These are phyloP conservation scores for Furcasterigmium sp. DNA, from an alignment of 2,329 filamentous ascomycete genomes.

Conservation along the genomic window DNA sequence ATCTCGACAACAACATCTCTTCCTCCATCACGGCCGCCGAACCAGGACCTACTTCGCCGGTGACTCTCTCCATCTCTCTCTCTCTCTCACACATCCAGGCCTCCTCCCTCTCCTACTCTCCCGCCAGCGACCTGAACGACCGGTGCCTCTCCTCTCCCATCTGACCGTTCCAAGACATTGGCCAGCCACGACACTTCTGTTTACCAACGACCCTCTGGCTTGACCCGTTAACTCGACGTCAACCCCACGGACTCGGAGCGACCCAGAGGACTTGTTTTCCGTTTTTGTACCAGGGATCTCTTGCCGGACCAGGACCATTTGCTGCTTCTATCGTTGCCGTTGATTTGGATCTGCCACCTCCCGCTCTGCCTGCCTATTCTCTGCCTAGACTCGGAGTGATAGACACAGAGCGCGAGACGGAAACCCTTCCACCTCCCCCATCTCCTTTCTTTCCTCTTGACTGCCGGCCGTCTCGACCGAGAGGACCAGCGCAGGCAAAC, in stretches of 20 bases:
- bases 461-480: conserved; percentile 7
- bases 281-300: conserved; percentile 12
- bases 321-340: conserved; percentile 7
- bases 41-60: conserved; percentile 12
- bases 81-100: conserved; percentile 14
- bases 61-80: conserved; percentile 6
- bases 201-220: too few relatives aligned
- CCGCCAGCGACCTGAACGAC: conserved; percentile 8
- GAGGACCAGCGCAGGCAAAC: conserved; percentile 14
- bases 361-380: too few relatives aligned
- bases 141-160: conserved; percentile 7
- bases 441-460: conserved; percentile 15
- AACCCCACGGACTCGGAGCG: conserved; percentile 16
- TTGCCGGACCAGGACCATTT: conserved; percentile 12
- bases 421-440: conserved; percentile 16
- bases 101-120: conserved; percentile 6
- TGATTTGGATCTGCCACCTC: conserved; percentile 6
- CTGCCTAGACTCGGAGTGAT: too few relatives aligned
- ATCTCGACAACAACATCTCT: conserved; percentile 3
- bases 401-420: too few relatives aligned
- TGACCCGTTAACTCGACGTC: conserved; percentile 49
- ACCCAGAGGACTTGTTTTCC: conserved; percentile 1
- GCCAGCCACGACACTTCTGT: too few relatives aligned
- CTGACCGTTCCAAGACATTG: too few relatives aligned
- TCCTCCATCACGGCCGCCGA: conserved; percentile 7